Base-by-base conservation (phyloP, 768 basidiomycete species). In the Termitomyces sp. region DNA sequence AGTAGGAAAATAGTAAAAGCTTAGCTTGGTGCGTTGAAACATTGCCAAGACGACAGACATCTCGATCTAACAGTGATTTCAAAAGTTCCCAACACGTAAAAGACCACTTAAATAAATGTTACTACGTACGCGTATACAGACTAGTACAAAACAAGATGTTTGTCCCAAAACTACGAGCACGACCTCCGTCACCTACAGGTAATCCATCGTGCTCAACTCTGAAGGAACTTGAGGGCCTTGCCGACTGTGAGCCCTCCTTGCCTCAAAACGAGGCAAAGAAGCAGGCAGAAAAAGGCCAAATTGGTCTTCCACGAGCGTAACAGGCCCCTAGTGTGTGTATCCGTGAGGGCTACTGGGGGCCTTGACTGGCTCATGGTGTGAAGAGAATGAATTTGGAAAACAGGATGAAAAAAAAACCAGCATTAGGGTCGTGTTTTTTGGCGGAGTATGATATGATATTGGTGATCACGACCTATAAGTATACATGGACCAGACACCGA, bases 231-330 rank as follows among this genome's bases (percentile, higher is more conserved):
- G 67, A 67, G 69, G 63, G 69, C 73, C 67, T 66, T 67, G 62
- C 67, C 70, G 73, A 74, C 72, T 75, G 81, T 75, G 59, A 64
- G 37, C 62, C 84, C 79, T 72, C 72, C 65, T 70, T 60, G 64
- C 73, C 69, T 76, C 85, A 87, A 81, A 79, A 87, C 86, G 83
- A 80, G 68, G 72, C 70, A 66, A 58, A 59, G 65, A 72, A 78
- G 86, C 80, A 77, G 71, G 69, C 69, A 68, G 61, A 65, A 27
- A 62, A 65, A 65, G 58, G 71, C 66, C 71, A 65, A 61, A 59
- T 84, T 59, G 60, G 74, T 87, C 61, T 87, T 82, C 85, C 86
- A 87, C 79, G 74, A 83, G 82, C 85, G 85, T 87, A 87, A 87
- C 86, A 86, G 81, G 76, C 80, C 77, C 80, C 73, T 67, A 76